Conservation (phyloP, 352 stramenopile species). For the Pythium phragmitis region DNA sequence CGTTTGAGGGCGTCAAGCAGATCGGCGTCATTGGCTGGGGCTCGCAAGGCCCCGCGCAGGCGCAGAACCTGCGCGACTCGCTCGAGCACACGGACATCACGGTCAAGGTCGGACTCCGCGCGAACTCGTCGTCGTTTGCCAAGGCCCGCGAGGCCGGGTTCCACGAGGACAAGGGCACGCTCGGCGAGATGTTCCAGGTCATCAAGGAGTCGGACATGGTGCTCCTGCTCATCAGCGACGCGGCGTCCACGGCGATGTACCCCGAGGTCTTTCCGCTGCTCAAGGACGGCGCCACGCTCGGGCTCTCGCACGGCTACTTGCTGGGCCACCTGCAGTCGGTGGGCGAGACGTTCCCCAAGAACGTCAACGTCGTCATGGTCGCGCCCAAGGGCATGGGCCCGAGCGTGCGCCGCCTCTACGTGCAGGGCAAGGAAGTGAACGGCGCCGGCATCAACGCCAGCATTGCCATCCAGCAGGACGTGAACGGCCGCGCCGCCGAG, state of each 20-base stretch:
- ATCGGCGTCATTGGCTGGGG: constrained; percentile 98
- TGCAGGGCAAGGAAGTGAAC: constrained; percentile 98
- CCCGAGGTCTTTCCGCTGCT: constrained; percentile 96
- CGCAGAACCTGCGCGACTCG: constrained; percentile 96
- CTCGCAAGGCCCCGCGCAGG: constrained; percentile 96
- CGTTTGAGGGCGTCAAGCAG: constrained; percentile 96
- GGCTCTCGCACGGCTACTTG: constrained; percentile 97
- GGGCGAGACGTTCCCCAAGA: constrained; percentile 92
- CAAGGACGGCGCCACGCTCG: constrained; percentile 94
- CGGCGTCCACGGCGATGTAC: constrained; percentile 94
- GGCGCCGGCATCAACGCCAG: constrained; percentile 97
- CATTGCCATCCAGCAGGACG: constrained; percentile 95
- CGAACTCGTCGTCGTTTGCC: constrained; percentile 73
- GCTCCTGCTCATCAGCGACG: constrained; percentile 96
- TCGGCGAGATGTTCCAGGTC: constrained; percentile 96
- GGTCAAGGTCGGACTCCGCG: constrained; percentile 90
- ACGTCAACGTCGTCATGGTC: constrained; percentile 98
- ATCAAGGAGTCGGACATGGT: constrained; percentile 97
- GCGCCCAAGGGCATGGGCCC: constrained; percentile 98
- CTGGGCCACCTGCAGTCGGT: constrained; percentile 96
- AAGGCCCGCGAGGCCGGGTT: constrained; percentile 92
- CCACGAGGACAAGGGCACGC: constrained; percentile 90
- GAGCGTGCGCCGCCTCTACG: constrained; percentile 95
- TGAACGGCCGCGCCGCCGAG: constrained; percentile 92
- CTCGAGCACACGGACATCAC: constrained; percentile 91